Evolutionary conservation across 2,329 filamentous ascomycete species (phyloP).

Genomic region (Colletotrichum coccodes): DNA sequence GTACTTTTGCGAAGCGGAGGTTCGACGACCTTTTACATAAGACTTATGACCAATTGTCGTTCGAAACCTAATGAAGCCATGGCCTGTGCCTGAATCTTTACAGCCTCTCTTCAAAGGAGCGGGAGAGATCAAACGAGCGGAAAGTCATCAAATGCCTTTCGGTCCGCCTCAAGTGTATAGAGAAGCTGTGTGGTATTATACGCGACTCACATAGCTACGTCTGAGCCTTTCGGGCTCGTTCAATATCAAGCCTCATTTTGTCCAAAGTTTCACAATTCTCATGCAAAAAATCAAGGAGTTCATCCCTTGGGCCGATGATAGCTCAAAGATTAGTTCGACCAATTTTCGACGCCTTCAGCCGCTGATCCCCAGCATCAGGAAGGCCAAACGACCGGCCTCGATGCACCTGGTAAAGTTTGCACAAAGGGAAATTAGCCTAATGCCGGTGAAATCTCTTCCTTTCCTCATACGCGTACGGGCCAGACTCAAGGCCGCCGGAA

Average conservation of each 20-base stretch:
- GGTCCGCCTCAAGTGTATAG: neutral
- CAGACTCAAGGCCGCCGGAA: neutral
- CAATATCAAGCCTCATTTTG: neutral
- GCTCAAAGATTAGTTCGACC: neutral
- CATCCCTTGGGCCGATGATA: neutral
- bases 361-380: conserved; percentile 4
- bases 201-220: neutral
- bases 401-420: conserved; percentile 12
- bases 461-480: neutral
- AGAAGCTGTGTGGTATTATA: too few species aligned
- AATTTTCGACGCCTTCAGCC: neutral
- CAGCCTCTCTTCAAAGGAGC: neutral
- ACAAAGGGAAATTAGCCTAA: conserved; percentile 16
- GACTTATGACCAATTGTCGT: neutral
- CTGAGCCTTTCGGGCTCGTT: neutral
- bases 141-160: neutral
- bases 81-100: conserved; percentile 5
- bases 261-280: neutral
- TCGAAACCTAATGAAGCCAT: neutral
- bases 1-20: neutral
- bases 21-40: neutral
- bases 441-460: neutral
- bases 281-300: neutral
- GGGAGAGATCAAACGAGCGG: neutral
- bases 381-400: conserved; percentile 1